Conservation (phyloP, 495 filamentous ascomycete species). For the Tuber indicum region DNA sequence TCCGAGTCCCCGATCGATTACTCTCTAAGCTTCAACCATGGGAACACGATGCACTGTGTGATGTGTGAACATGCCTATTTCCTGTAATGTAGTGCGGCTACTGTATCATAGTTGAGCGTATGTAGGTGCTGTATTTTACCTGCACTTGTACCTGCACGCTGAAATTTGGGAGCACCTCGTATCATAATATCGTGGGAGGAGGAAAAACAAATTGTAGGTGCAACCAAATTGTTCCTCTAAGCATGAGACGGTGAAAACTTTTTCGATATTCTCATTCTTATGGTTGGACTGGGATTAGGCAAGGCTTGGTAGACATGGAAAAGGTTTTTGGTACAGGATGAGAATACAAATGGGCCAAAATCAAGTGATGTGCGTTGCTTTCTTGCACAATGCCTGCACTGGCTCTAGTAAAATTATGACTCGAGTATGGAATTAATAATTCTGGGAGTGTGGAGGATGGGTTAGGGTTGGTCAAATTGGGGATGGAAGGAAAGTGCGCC, state of each 20-base stretch:
- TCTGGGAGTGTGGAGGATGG: not conserved
- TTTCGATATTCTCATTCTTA: not conserved
- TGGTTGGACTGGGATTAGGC: not conserved
- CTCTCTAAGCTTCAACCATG: not conserved
- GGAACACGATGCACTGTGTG: not conserved
- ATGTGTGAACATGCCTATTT: not conserved
- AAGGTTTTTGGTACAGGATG: not conserved
- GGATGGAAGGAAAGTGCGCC: not conserved
- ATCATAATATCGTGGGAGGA: not conserved
- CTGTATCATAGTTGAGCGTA: not conserved
- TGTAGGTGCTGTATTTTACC: not conserved
- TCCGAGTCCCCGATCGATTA: not conserved
- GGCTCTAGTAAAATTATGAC: no score
- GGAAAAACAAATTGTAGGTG: not conserved
- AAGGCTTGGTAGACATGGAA: not conserved
- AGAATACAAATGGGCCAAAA: not conserved
- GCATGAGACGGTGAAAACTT: not conserved
- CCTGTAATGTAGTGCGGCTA: not conserved
- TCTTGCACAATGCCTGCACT: not conserved
- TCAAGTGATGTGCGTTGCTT: not conserved
- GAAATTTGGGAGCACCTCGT: not conserved
- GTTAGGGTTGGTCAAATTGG: not conserved
- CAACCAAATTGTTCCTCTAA: not conserved
- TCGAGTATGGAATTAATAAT: not conserved
- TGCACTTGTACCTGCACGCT: no score